Evolutionary conservation across 2,329 filamentous ascomycete species (phyloP).

Genomic region (Coniella vitis): DNA sequence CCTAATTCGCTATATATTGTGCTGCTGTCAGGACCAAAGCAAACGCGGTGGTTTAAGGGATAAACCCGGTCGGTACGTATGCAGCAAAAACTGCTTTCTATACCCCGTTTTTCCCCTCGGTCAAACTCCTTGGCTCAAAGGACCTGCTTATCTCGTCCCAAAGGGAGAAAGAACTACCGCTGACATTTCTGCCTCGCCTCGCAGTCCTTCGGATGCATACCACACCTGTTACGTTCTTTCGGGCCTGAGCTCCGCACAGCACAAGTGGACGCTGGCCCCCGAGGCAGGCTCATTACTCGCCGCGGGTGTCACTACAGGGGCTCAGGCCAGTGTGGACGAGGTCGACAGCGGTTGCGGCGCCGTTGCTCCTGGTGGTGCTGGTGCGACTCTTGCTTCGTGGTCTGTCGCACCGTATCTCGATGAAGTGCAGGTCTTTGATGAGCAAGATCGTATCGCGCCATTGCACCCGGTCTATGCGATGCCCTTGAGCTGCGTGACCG

Average conservation of each 20-base stretch:
- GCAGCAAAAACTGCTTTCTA: not conserved
- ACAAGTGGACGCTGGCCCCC: slow-evolving; percentile 48
- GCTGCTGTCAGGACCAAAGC: slow-evolving; percentile 72
- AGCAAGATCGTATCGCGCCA: slow-evolving; percentile 60
- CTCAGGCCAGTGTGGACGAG: slow-evolving; percentile 22
- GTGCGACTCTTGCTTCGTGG: slow-evolving; percentile 27
- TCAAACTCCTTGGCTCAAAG: not conserved
- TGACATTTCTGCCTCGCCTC: not conserved
- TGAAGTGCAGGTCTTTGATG: slow-evolving; percentile 59
- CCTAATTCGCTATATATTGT: slow-evolving; percentile 80
- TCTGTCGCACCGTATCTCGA: slow-evolving; percentile 41
- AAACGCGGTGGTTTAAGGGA: slow-evolving; percentile 77
- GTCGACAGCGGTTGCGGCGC: not conserved
- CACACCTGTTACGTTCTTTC: slow-evolving; percentile 89
- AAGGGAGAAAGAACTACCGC: not conserved
- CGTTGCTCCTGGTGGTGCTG: not conserved
- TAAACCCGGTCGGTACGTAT: slow-evolving; percentile 79
- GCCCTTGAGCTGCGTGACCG: slow-evolving; percentile 61
- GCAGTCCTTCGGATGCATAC: slow-evolving; percentile 74
- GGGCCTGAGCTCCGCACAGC: slow-evolving; percentile 76
- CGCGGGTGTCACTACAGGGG: slow-evolving; percentile 24
- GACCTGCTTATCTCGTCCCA: not conserved
- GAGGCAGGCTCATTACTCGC: slow-evolving; percentile 28
- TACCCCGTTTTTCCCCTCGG: not conserved
- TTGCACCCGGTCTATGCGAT: slow-evolving; percentile 84